phyloP scores from a whole-genome alignment of 805 yeast species.

The Brettanomyces sp. region DNA sequence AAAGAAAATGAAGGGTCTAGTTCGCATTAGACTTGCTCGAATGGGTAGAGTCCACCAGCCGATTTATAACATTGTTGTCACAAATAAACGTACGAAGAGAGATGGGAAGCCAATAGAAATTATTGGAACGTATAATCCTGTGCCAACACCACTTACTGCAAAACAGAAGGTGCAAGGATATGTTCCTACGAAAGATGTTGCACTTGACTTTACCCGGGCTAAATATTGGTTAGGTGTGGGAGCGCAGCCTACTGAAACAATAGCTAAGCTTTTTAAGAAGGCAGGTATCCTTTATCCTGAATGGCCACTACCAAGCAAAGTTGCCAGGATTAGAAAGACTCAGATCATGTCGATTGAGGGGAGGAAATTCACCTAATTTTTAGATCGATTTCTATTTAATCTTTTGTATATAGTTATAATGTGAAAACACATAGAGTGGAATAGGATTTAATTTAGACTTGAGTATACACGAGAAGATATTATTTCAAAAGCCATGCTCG shows the following conservation, averaged over 20 bases:
- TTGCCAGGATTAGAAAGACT: slow-evolving; percentile 13
- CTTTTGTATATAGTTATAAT: slow-evolving; percentile 4
- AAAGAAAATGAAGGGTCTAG: slow-evolving; percentile 49
- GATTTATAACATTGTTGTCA: slow-evolving; percentile 84
- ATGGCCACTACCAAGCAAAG: slow-evolving; percentile 43
- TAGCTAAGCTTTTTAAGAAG: slow-evolving; percentile 64
- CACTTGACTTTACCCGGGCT: slow-evolving; percentile 78
- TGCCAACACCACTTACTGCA: slow-evolving; percentile 58
- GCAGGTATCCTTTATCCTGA: slow-evolving; percentile 59
- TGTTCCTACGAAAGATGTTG: slow-evolving; percentile 65
- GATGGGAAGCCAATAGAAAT: slow-evolving; percentile 90
- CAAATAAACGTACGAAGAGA: slow-evolving; percentile 67
- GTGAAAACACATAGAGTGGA: neutral
- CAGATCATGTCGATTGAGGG: slow-evolving; percentile 14
- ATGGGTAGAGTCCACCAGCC: slow-evolving; percentile 89
- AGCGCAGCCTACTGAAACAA: slow-evolving; percentile 85
- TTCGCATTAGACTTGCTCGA: slow-evolving; percentile 83
- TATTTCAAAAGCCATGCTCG: slow-evolving; percentile 29
- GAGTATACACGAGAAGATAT: neutral
- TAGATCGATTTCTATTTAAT: too few relatives aligned
- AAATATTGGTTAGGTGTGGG: slow-evolving; percentile 98
- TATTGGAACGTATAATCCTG: slow-evolving; percentile 86
- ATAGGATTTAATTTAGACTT: neutral
- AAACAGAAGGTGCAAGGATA: slow-evolving; percentile 47
- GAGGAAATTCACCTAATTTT: slow-evolving; percentile 15